Evolutionary conservation across 345 rosid genomes (phyloP), one percentile per base, ranked within the genome.

Genomic region (Lepidium africanum): DNA sequence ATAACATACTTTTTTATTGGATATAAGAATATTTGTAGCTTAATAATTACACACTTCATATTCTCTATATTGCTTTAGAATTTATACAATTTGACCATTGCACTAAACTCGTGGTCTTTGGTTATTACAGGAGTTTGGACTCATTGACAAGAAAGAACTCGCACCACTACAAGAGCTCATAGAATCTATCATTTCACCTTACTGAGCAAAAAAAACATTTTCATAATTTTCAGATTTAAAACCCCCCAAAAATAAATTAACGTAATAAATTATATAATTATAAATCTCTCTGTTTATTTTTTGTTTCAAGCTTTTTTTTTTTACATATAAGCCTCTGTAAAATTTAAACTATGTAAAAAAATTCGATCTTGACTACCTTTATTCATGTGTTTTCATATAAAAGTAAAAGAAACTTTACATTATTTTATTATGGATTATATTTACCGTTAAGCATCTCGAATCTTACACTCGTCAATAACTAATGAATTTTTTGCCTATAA

Each of bases 101-200:
- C 5, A 40, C 21, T 50, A 0, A 64, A 23, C 4, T 13, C 51
- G 9, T 4, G 12, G 55, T 21, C 3, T 52, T 10, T 71, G 67
- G 23, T 39, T 35, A 16, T 50, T 13, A 76, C 88, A 94, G 99
- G 97, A 94, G 76, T 94, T 94, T 73, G 93, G 89, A 67, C 81
- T 94, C 59, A 86, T 94, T 9, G 99, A 94, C 81, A 94, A 87
- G 90, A 89, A 87, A 83, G 99, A 94, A 81, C 96, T 94, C 2
- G 99, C 92, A 1, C 99, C 99, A 10, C 89, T 94, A 38, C 97
- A 94, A 51, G 99, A 94, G 65, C 96, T 94, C 70, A 81, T 94
- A 72, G 97, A 94, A 17, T 89, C 99, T 67, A 89, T 93, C 49
- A 75, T 84, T 41, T 81, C 83, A 58, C 95, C 98, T 32, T 89